Evolutionary conservation across 2,329 filamentous ascomycete species (phyloP).

Genomic region (Aspergillus sp.): DNA sequence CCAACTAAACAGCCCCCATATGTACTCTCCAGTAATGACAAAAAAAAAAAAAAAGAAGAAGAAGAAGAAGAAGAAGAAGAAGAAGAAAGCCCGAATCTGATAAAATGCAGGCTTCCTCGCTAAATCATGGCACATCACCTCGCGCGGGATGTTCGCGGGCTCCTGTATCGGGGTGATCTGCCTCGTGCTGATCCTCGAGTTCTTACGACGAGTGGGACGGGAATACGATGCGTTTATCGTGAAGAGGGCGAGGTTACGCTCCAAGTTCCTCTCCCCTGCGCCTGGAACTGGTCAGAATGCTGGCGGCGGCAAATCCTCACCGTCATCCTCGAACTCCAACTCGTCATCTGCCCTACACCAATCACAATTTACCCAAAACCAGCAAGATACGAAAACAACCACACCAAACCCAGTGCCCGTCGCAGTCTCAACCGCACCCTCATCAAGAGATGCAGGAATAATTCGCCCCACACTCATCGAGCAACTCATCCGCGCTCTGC

Average conservation of each 20-base stretch:
- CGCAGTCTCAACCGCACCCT: neutral
- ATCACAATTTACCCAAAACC: no score
- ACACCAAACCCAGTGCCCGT: neutral
- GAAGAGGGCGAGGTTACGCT: slow-evolving; percentile 40
- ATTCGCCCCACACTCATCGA: slow-evolving; percentile 56
- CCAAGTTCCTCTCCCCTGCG: slow-evolving; percentile 11
- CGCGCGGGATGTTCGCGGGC: slow-evolving; percentile 65
- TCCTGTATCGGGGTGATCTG: slow-evolving; percentile 71
- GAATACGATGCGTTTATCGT: slow-evolving; percentile 66
- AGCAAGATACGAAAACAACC: no score
- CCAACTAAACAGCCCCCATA: neutral
- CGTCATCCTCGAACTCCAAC: neutral
- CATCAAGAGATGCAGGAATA: slow-evolving; percentile 9
- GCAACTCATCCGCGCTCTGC: slow-evolving; percentile 58
- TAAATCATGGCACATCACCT: slow-evolving; percentile 61
- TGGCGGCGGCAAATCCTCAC: neutral
- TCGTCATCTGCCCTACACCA: neutral
- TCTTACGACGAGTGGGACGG: slow-evolving; percentile 61
- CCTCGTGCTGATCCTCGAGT: slow-evolving; percentile 66
- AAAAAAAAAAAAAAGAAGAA: neutral
- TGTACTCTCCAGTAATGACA: neutral
- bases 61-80: no score
- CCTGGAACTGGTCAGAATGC: neutral
- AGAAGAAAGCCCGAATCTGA: no score
- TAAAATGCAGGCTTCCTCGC: slow-evolving; percentile 55